Evolutionary conservation across 1,284 basidiomycete genomes (phyloP).

Genomic region (Neotropicomus parvogracilis): DNA sequence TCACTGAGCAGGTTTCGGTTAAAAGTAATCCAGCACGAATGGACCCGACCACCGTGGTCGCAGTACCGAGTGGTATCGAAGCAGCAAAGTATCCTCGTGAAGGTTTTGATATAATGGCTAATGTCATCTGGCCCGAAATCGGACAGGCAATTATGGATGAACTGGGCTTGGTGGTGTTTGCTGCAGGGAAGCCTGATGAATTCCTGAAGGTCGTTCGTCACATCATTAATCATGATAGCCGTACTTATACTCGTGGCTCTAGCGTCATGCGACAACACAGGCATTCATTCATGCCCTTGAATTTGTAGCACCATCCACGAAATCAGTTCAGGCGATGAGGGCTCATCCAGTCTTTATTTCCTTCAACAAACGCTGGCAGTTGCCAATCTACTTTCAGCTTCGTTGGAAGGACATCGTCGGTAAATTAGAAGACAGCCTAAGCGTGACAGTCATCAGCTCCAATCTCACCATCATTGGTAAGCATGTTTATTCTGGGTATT

Average conservation of each 20-base stretch:
- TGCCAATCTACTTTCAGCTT: conserved; percentile 95
- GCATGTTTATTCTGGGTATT: not conserved
- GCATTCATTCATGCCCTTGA: conserved; percentile 85
- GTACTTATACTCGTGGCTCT: conserved; percentile 8
- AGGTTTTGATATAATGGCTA: conserved; percentile 78
- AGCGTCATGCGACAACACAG: conserved; percentile 84
- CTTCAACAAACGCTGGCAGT: conserved; percentile 89
- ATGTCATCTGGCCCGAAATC: conserved; percentile 86
- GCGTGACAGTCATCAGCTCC: conserved; percentile 42
- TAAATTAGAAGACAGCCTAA: conserved; percentile 66
- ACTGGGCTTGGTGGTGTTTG: conserved; percentile 79
- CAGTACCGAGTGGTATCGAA: conserved; percentile 2
- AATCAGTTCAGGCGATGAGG: conserved; percentile 69
- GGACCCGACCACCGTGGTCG: conserved; percentile 12
- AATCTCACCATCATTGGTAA: conserved; percentile 25
- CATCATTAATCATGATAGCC: not conserved
- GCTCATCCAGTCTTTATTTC: conserved; percentile 64
- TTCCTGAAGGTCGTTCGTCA: conserved; percentile 68
- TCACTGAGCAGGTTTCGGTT: conserved; percentile 64
- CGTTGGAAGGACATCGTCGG: conserved; percentile 94
- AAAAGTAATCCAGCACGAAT: conserved; percentile 38
- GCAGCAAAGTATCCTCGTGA: conserved; percentile 17
- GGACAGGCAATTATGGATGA: conserved; percentile 78
- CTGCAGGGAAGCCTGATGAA: conserved; percentile 85
- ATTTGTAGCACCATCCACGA: conserved; percentile 72